Base-by-base conservation (phyloP, 83 land plant genomes). In the Picea abies region DNA sequence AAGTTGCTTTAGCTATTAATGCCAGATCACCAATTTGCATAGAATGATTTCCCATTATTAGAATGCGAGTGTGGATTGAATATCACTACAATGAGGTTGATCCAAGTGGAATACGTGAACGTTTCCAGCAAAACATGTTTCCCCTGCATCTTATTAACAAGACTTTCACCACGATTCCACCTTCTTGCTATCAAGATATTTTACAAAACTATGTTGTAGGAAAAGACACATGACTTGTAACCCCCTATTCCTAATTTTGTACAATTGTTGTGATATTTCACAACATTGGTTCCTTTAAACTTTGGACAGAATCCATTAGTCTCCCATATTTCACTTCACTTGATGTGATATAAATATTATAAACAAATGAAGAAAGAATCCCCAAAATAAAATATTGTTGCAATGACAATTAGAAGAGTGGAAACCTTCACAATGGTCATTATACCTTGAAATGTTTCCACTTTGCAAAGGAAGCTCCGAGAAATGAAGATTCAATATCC, bases 131-230 rank as follows among this genome's bases (percentile, higher is more conserved):
- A 76, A 10, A 97, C 70, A 9, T 76, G 71, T 72, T 86, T 89
- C 60, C 80, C 66, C 11, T 88, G 87, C 99, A 97, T 97, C 89
- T 97, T 98, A 56, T 87, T 83, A 77, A 96, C 90, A 81, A 97
- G 92, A 19, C 98, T 96, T 5, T 84, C 90, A 10, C 92, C 98
- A 37, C 92, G 84, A 23, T 81, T 87, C 97, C 95, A 94, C 82
- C 89, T 87, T 75, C 85, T 83, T 12, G 90, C 94, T 32, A 90
- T 84, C 62, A 94, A 71, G 32, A 88, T 91, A 82, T 94, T 97
- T 20, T 94, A 84, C 49, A 97, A 76, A 60, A 92, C 93, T 47
- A 97, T 91, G 67, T 97, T 97, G 91, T 96, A 97, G 58, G 93
- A 93, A 81, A 88, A 87, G 79, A 92, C 85, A 22, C 94, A 96